Base-by-base conservation (phyloP, 208 protist genomes). In the Novymonas esmeraldas region DNA sequence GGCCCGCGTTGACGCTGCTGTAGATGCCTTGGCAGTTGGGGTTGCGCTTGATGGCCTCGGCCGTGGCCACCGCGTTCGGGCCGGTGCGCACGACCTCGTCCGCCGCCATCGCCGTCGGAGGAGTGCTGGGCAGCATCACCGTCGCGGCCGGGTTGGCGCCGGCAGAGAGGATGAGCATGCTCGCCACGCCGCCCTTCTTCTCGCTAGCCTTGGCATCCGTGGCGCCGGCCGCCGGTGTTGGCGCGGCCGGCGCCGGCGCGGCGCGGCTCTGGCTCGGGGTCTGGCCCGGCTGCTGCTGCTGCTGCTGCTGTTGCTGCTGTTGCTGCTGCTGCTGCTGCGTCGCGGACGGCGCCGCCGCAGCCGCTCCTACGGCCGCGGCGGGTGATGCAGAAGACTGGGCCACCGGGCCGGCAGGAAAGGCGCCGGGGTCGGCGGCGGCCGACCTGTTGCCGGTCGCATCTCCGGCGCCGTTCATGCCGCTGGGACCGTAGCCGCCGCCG, bases 1-100 rank as follows among this genome's bases (percentile, higher is more conserved):
- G 84, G 44, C 84, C 78, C 24, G 56, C 57, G n/a, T 54, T 56
- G n/a, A 84, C 71, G 62, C 82, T 75, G 46, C 57, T 44, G 44
- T 70, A 62, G 20, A 82, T 0, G 4, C 22, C 33, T 18, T 45
- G 44, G 50, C 48, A 77, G 44, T 49, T 26, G 26, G 59, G 9
- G 1, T 33, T 26, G 39, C 60, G 39, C 60, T 54, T 63, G 0
- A 71, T 14, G 20, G 28, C 65, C 22, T 26, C 36, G 5, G 66
- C 63, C 4, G 66, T 60, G 36, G 51, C 41, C 0, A 14, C 6
- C 18, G 73, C 52, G 58, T 72, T 38, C 14, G 65, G 20, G 18
- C 65, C 73, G 20, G 59, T 62, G 49, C 73, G 48, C 9, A 78
- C 7, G 1, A 73, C 44, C 4, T 71, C 73, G n/a, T 67, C 49